phyloP scores from a whole-genome alignment of 1,284 basidiomycete species.

The Cryptococcus amylolentus region DNA sequence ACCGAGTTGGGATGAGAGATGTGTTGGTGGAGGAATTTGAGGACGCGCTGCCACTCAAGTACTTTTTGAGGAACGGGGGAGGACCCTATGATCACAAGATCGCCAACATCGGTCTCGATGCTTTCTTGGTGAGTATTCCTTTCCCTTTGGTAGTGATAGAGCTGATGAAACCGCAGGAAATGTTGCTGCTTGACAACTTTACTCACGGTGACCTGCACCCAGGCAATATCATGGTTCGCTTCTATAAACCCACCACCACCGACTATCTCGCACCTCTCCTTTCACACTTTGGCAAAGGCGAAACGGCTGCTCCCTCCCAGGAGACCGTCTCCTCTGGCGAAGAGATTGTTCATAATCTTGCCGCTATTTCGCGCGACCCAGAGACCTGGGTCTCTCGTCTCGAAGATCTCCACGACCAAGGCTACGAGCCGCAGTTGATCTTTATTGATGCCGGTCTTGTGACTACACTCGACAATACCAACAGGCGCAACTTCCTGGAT shows the following conservation, averaged over 20 bases:
- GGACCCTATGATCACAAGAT: slow-evolving; percentile 86
- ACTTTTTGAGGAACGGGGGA: slow-evolving; percentile 82
- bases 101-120: slow-evolving; percentile 89
- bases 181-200: slow-evolving; percentile 97
- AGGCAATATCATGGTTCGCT: slow-evolving; percentile 97
- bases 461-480: slow-evolving; percentile 73
- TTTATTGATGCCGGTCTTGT: slow-evolving; percentile 96
- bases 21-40: slow-evolving; percentile 90
- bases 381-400: slow-evolving; percentile 71
- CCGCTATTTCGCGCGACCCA: slow-evolving; percentile 58
- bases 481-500: slow-evolving; percentile 91
- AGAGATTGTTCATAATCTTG: slow-evolving; percentile 66
- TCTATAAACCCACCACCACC: slow-evolving; percentile 72
- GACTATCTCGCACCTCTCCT: slow-evolving; percentile 53
- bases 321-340: slow-evolving; percentile 19
- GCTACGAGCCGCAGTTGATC: slow-evolving; percentile 90
- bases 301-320: slow-evolving; percentile 18
- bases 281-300: slow-evolving; percentile 32
- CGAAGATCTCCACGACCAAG: slow-evolving; percentile 60
- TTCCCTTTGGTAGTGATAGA: neutral
- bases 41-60: slow-evolving; percentile 86
- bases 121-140: slow-evolving; percentile 70
- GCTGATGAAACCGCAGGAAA: slow-evolving; percentile 61
- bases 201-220: slow-evolving; percentile 81
- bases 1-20: slow-evolving; percentile 53